A percentile compares a stretch with the other conserved stretches of the same genome.
phyloP scores from a whole-genome alignment of 2,329 filamentous ascomycete genomes.

The Whalleya microplaca region DNA sequence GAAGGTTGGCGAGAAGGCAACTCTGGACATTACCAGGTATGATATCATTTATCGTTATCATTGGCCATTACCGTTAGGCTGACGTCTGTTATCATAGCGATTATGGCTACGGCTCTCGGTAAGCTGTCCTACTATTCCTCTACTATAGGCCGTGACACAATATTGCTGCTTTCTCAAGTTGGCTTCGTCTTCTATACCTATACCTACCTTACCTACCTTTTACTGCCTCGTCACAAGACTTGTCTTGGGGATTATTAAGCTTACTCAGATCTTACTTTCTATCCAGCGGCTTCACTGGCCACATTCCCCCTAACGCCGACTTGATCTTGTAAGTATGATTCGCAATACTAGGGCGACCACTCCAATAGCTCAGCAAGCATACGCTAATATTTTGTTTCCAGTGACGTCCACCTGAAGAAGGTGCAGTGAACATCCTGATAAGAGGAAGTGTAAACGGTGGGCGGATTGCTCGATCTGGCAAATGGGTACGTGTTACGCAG shows the following conservation, averaged over 20 bases:
- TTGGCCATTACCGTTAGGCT: slow-evolving; percentile 7
- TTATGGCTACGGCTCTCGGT: slow-evolving; percentile 39
- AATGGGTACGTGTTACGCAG: slow-evolving; percentile 10
- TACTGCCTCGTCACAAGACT: not conserved
- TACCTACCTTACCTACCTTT: too few species aligned
- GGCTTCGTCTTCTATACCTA: not conserved
- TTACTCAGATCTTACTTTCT: slow-evolving; percentile 13
- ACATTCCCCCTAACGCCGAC: slow-evolving; percentile 38
- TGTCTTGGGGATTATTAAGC: slow-evolving; percentile 1
- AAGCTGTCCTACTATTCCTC: slow-evolving; percentile 20
- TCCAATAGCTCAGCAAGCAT: not conserved
- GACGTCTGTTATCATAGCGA: slow-evolving; percentile 30
- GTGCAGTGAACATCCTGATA: slow-evolving; percentile 24
- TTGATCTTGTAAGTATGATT: slow-evolving; percentile 38
- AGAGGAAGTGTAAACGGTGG: not conserved
- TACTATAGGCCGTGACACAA: not conserved
- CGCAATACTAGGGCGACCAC: not conserved
- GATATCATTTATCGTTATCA: slow-evolving; percentile 12
- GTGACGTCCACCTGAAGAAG: slow-evolving; percentile 36
- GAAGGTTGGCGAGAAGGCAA: slow-evolving; percentile 89
- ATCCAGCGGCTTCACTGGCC: slow-evolving; percentile 31
- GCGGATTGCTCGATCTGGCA: slow-evolving; percentile 5
- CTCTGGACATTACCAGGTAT: slow-evolving; percentile 78
- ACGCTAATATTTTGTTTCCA: slow-evolving; percentile 14
- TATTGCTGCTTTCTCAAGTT: not conserved